Percentiles rank a stretch among this genome's conserved stretches.
Evolutionary conservation across 331 rosid species (phyloP).

Genomic region (Arachis monticola): DNA sequence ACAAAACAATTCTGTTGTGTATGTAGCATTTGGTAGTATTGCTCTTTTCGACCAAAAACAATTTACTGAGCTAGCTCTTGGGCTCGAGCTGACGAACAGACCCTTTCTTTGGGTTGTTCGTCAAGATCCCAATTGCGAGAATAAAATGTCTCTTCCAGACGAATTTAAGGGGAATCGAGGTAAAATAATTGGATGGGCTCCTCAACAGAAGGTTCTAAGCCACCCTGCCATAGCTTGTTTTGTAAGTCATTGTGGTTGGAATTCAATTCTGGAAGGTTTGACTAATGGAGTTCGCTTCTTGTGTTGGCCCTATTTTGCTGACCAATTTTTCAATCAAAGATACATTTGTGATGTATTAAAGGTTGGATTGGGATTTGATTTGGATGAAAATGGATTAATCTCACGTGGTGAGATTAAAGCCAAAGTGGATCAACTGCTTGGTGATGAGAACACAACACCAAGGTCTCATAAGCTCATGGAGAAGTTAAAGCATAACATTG

Average conservation of each 20-base stretch:
- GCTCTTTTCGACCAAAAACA: constrained; percentile 25
- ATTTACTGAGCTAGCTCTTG: constrained; percentile 36
- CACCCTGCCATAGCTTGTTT: constrained; percentile 3
- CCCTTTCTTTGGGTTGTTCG: constrained; percentile 22
- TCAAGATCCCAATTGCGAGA: constrained; percentile 23
- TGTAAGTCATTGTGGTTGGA: constrained; percentile 41
- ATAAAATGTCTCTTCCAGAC: constrained; percentile 17
- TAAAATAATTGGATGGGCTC: constrained; percentile 51
- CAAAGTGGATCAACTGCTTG: constrained; percentile 42
- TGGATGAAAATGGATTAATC: constrained; percentile 35
- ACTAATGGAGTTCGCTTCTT: constrained; percentile 20
- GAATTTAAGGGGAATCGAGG: constrained; percentile 36
- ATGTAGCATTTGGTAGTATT: constrained; percentile 18
- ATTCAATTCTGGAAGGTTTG: constrained; percentile 52
- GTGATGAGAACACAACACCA: constrained; percentile 32
- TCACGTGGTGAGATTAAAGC: constrained; percentile 34
- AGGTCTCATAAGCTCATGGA: constrained; percentile 37
- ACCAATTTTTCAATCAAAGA: constrained; percentile 43
- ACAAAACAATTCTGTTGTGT: background rate
- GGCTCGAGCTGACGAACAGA: constrained; percentile 16
- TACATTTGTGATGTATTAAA: constrained; percentile 50
- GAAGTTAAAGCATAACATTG: background rate
- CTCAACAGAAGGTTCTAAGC: constrained; percentile 34
- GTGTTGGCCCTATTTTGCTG: constrained; percentile 40
- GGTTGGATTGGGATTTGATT: constrained; percentile 44